Percentiles rank a stretch among this genome's conserved stretches.
phyloP scores from a whole-genome alignment of 1,284 basidiomycete species.

The Papiliotrema terrestris region DNA sequence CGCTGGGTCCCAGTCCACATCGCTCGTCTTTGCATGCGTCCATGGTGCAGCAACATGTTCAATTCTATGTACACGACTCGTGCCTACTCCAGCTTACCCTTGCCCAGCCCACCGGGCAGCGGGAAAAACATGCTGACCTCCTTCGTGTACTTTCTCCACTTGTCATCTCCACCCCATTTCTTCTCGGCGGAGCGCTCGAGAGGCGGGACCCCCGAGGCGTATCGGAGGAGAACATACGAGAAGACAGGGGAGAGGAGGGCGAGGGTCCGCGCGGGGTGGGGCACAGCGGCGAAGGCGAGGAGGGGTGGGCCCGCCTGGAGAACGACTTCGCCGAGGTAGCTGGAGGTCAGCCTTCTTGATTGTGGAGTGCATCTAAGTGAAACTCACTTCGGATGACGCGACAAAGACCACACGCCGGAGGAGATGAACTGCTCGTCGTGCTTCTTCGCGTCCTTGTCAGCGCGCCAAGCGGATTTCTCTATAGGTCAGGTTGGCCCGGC shows the following conservation, averaged over 20 bases:
- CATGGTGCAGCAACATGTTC: no score
- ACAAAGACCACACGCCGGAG: conserved; percentile 66
- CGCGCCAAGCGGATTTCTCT: conserved; percentile 66
- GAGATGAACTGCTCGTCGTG: conserved; percentile 73
- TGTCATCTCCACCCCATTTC: conserved; percentile 62
- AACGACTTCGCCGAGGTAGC: conserved; percentile 73
- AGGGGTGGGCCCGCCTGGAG: conserved; percentile 70
- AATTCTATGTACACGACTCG: no score
- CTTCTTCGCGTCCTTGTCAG: conserved; percentile 61
- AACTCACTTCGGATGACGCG: conserved; percentile 70
- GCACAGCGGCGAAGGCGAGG: conserved; percentile 56
- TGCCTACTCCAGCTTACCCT: conserved; percentile 20
- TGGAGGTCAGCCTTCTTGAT: conserved; percentile 31
- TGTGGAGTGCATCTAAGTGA: no score
- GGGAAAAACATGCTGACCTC: conserved; percentile 28
- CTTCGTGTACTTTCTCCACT: conserved; percentile 65
- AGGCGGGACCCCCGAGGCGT: conserved; percentile 63
- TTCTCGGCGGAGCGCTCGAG: conserved; percentile 64
- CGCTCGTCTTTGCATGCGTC: no score
- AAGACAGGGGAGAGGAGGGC: conserved; percentile 60
- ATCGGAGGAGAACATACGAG: conserved; percentile 60
- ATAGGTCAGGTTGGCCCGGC: not conserved
- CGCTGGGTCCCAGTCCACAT: no score
- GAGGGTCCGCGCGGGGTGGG: conserved; percentile 10
- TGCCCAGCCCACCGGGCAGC: conserved; percentile 26